A percentile compares a stretch with the other conserved stretches of the same genome.
Conservation (phyloP, 306 rosid species). For the Ormosia semicastrata region DNA sequence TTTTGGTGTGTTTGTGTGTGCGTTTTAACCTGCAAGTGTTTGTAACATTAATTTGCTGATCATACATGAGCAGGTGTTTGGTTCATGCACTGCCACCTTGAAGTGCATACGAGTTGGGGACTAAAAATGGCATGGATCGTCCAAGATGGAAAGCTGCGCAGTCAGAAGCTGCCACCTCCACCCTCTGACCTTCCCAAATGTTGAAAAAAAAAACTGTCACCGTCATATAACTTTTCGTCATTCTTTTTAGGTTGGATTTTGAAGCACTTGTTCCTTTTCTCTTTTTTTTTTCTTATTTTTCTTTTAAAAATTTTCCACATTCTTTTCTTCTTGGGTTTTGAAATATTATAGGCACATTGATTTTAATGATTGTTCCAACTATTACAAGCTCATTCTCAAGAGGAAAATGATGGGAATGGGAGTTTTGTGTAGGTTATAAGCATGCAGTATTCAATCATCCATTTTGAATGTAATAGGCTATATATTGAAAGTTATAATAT, state of each 20-base stretch:
- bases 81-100: conserved; percentile 62
- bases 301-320: not conserved
- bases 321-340: not conserved
- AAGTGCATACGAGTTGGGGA: conserved; percentile 62
- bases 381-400: not conserved
- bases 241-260: not conserved
- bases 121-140: conserved; percentile 61
- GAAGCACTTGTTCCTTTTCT: not conserved
- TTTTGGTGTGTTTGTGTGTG: not conserved
- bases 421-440: not conserved
- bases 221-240: not conserved
- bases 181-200: conserved; percentile 59
- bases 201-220: not conserved
- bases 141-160: conserved; percentile 35
- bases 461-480: not conserved
- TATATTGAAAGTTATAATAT: not conserved
- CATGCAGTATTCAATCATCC: not conserved
- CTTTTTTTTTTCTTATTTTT: not conserved
- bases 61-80: conserved; percentile 39
- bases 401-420: not conserved
- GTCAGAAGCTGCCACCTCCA: conserved; percentile 56
- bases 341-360: not conserved
- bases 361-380: not conserved
- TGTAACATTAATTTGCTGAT: not conserved
- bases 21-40: not conserved